Base-by-base conservation (phyloP, 2,329 filamentous ascomycete species). In the Fusarium napiforme region DNA sequence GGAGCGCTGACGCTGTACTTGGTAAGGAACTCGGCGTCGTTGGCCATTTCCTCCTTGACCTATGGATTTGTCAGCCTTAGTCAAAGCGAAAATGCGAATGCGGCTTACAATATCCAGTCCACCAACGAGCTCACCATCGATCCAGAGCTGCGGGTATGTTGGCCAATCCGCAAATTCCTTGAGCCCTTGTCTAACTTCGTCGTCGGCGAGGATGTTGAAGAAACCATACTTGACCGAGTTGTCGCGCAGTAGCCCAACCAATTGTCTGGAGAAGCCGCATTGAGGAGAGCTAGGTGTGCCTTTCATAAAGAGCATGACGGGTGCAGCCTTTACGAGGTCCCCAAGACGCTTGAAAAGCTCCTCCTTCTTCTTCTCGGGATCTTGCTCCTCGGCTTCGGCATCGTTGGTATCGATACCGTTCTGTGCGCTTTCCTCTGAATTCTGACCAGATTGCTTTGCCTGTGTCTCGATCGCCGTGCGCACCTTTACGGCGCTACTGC, bases 141-240 rank as follows among this genome's bases (percentile, higher is more conserved):
- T 90, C 91, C 96, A 99, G 71, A 99, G 85, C 83, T 99, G 96
- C 26, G 96, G 96, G 83, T 94, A 99, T 0, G 96, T 99, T 15
- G 96, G 96, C 96, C 96, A 99, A 71, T 98, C 96, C n/a, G 95
- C 95, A 82, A 91, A 98, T 84, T 96, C 94, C 88, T 99, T 99
- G 79, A 99, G 85, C 2, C 96, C 96, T 84, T 98, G 96, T 69
- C 96, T 89, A 53, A 99, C 96, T 82, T 98, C 96, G 79, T 99
- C 96, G 81, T 99, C 96, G 72, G 96, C 96, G 77, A 99, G 84
- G 73, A 99, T 99, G 81, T 99, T 98, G 87, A 99, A 99, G 87
- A 99, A 99, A 26, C 96, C 96, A 82, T 98, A 99, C 81, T 97
- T 94, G 69, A 99, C 93, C 56, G 93, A 93, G 80, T 94, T 92